phyloP scores from a whole-genome alignment of 2,329 filamentous ascomycete genomes.

The Pseudogymnoascus sp. region DNA sequence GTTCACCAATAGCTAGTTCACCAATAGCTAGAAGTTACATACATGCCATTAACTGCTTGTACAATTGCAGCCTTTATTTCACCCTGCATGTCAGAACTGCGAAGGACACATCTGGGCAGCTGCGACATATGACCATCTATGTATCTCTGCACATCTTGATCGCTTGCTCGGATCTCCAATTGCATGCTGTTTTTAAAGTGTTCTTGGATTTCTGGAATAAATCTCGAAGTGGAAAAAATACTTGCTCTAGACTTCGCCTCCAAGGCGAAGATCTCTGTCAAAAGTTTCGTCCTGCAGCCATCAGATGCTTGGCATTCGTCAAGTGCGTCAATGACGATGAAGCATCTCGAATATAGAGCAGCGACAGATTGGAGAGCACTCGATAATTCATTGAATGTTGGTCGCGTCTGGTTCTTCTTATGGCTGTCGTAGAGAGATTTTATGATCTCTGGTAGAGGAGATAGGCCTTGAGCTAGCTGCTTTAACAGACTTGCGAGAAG shows the following conservation, averaged over 20 bases:
- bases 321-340: slow-evolving; percentile 12
- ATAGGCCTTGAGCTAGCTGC: slow-evolving; percentile 24
- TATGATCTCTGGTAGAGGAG: slow-evolving; percentile 16
- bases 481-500: slow-evolving; percentile 28
- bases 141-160: slow-evolving; percentile 30
- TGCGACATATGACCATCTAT: slow-evolving; percentile 21
- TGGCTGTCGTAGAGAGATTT: slow-evolving; percentile 23
- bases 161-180: slow-evolving; percentile 29
- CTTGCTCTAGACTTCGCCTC: slow-evolving; percentile 14
- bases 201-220: slow-evolving; percentile 20
- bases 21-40: too few species aligned
- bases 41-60: too few species aligned
- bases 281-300: slow-evolving; percentile 6
- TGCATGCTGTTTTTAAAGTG: slow-evolving; percentile 13
- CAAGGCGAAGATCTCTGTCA: slow-evolving; percentile 15
- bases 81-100: too few species aligned
- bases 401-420: slow-evolving; percentile 17
- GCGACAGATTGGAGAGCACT: slow-evolving; percentile 18
- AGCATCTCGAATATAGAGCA: slow-evolving; percentile 17
- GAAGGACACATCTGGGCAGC: slow-evolving; percentile 16
- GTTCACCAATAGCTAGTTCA: too few species aligned
- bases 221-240: slow-evolving; percentile 23
- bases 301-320: slow-evolving; percentile 12
- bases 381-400: slow-evolving; percentile 21
- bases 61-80: too few species aligned